Conservation (phyloP, 768 basidiomycete genomes). For the Mycena alexandri region DNA sequence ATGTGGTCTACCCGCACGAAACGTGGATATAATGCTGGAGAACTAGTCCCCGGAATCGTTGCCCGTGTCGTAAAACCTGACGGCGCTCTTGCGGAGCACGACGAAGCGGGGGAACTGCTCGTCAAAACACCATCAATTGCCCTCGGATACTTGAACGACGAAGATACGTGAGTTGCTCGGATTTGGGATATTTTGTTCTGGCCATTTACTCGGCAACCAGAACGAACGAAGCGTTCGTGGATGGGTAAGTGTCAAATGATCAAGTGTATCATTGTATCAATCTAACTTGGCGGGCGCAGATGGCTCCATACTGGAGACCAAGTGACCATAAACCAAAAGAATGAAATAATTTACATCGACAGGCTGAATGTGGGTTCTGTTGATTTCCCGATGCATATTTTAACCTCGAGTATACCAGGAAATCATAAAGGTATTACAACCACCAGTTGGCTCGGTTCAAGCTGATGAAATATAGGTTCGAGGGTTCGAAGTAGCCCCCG, state of each 20-base stretch:
- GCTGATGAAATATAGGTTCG: constrained; percentile 39
- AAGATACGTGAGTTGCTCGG: constrained; percentile 53
- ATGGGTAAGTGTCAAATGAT: not conserved
- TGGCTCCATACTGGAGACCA: constrained; percentile 66
- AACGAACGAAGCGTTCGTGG: constrained; percentile 17
- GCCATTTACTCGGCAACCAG: not conserved
- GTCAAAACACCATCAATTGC: constrained; percentile 52
- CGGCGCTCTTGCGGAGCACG: constrained; percentile 53
- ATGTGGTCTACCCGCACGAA: constrained; percentile 41
- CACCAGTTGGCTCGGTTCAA: not conserved
- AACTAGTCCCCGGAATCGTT: constrained; percentile 55
- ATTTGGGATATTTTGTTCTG: not conserved
- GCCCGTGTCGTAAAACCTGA: constrained; percentile 57
- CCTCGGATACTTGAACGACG: constrained; percentile 55
- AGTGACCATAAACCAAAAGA: constrained; percentile 58
- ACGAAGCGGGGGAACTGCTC: constrained; percentile 59
- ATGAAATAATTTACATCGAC: constrained; percentile 65
- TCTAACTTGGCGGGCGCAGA: constrained; percentile 12
- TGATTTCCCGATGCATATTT: too few relatives aligned
- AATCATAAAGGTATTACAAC: constrained; percentile 20
- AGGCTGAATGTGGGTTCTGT: constrained; percentile 56
- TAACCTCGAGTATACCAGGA: constrained; percentile 2
- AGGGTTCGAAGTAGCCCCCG: constrained; percentile 47
- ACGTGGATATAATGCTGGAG: constrained; percentile 53
- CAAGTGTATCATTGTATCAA: not conserved